Evolutionary conservation across 2,329 filamentous ascomycete species (phyloP), one percentile per base, ranked within the genome.

Genomic region (Furcasterigmium sp.): DNA sequence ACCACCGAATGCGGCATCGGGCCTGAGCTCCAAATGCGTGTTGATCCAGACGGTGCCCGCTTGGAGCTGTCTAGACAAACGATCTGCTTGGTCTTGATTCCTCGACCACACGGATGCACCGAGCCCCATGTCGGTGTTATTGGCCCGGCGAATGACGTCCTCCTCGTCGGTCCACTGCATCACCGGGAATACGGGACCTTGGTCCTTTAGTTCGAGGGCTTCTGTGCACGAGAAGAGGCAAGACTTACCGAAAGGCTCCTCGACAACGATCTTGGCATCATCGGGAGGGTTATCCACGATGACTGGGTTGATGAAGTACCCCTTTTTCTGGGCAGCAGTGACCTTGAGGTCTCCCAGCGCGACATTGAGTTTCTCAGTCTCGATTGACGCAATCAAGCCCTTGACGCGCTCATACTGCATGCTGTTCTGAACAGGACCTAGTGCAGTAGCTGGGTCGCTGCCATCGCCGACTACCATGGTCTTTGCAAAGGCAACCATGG

Each of bases 341-440:
- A 35, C 37, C 2, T 45, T 40, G 26, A 18, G 26, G 20, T 29
- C 41, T 2, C 41, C 32, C 3, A 42, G 32, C 18, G 41, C 46
- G 20, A 49, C n/a, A 40, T 49, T 48, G 36, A 45, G 45, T 42
- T 47, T 43, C 42, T 47, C 42, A 36, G 42, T 19, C 28, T 49
- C 47, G 3, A 49, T 47, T 18, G 47, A 46, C 26, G 39, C 42
- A 37, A 49, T 46, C 3, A 49, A 41, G 14, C 41, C 46, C 47
- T 42, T 49, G 47, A 49, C 43, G 36, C 35, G 47, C 39, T 82
- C 75, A 54, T 72, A 85, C 58, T 86, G 83, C 72, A 80, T 75
- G 50, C 70, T 61, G 60, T 86, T 86, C 47, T 82, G 79, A 3
- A 85, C 61, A 0, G 83, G 83, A 1, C 79, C 76, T 44, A 80